Base-by-base conservation (phyloP, 2,329 filamentous ascomycete genomes). In the Rutstroemia sp. region DNA sequence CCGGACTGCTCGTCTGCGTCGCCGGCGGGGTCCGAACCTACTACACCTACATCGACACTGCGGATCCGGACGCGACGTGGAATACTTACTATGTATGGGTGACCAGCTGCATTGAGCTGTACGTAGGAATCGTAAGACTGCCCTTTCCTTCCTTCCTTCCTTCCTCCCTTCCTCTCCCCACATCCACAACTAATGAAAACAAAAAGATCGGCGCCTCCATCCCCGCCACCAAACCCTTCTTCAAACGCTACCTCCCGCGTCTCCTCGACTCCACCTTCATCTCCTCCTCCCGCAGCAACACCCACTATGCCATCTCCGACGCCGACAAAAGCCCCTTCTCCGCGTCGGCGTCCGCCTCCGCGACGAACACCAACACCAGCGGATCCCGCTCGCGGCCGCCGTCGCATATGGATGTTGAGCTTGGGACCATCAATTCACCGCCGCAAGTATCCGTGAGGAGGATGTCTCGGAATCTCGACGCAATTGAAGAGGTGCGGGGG, bases 1-100 rank as follows among this genome's bases (percentile, higher is more conserved):
- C 76, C 16, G 78, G 78, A 27, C 68, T 75, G 6, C 47, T 79
- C 10, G 76, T 77, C 59, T 71, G 68, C 48, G 64, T 67, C 30
- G 69, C 69, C 7, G 73, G 73, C 6, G 65, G 67, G 2, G 68
- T 66, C 7, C 65, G 73, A 23, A 73, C 68, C 5, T 70, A 69
- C 58, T 70, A 68, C 53, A 68, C 68, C 3, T 71, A 65, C 56
- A 23, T 60, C 5, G 59, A 69, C 34, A 62, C 59, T 9, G 61
- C 58, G 5, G 55, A 59, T 1, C 49, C 63, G 17, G 72, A 75
- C 57, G 39, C 57, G 30, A 70, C 68, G 6, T 73, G 72, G 71
- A 59, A 69, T 27, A 49, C 62, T 5, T 71, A 69, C 62, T 54
- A 61, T 19, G 64, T 67, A 17, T 70, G 70, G 64, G 61, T 74